Evolutionary conservation across 805 yeast species (phyloP), one percentile per base, ranked within the genome.

Genomic region (Kazachstania africana): DNA sequence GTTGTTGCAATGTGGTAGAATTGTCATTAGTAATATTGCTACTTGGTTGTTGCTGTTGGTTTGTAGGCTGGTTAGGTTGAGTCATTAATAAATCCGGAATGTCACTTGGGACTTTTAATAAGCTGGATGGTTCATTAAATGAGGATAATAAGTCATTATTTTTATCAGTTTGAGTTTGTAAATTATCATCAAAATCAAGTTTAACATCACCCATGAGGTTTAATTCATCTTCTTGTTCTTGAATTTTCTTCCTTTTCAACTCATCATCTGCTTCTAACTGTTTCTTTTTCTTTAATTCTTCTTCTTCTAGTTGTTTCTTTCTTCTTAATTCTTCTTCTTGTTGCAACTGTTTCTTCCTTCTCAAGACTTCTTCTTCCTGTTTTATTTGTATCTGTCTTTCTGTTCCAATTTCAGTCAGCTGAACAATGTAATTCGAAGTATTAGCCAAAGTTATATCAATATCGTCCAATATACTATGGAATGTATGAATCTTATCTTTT

Each of bases 301-400:
- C 38, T 28, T 39, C 32, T 26, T 42, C 36, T 26, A 16, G 13
- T 28, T 33, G 17, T 31, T 34, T 13, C 31, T 32, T 18, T 29
- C 33, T 25, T 14, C 18, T 38, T 24, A 37, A 42, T 24, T 26
- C 28, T 16, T 37, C 39, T 24, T 32, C 34, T 9, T n/a, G 9
- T 8, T 23, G 28, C 36, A 18, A 25, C 25, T 30, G 27, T 27
- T 18, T 27, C 18, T 20, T 33, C 28, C 35, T 38, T 29, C 37
- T 47, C 44, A 37, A 53, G 45, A 28, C 52, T 16, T 27, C 22
- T 35, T 49, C 42, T 41, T 53, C 48, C 28, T 52, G 47, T 36
- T 48, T 40, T 53, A 47, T 29, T 53, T 47, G 50, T 34, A 44
- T 49, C 38, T 53, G 54, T 32, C 47, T 50, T 39, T 55, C 52